Conservation (phyloP, 768 basidiomycete species). For the Termitomyces sp. region DNA sequence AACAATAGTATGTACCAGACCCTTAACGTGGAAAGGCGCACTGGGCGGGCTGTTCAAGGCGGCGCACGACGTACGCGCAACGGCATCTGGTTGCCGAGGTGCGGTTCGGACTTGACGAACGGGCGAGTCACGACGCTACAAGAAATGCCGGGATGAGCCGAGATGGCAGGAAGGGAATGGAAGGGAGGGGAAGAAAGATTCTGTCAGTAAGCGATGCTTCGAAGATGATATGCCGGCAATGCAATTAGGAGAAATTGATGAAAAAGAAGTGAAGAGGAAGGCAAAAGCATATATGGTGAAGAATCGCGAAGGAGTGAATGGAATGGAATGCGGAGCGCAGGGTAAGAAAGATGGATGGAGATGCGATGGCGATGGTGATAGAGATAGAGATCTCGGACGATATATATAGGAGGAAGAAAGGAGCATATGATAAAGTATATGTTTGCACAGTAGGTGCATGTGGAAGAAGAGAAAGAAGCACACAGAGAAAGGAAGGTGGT, state of each 20-base stretch:
- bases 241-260: conserved; percentile 3
- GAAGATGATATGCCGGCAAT: conserved; percentile 2
- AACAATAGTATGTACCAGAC: background rate
- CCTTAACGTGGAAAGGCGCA: background rate
- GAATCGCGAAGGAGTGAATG: background rate
- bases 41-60: background rate
- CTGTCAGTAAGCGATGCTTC: conserved; percentile 11
- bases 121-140: conserved; percentile 34
- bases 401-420: background rate
- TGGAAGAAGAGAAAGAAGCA: background rate
- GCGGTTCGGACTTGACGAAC: background rate
- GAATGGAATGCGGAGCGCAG: background rate
- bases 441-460: background rate
- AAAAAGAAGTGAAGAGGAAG: conserved; percentile 1
- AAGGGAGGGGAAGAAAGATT: conserved; percentile 18
- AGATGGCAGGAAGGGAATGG: conserved; percentile 7
- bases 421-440: conserved; percentile 1
- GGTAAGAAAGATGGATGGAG: conserved; percentile 6
- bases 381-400: background rate
- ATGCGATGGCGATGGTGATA: background rate
- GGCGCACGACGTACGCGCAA: background rate
- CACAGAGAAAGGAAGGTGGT: background rate
- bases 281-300: background rate
- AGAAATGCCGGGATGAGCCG: conserved; percentile 12
- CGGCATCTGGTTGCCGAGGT: conserved; percentile 2